phyloP scores from a whole-genome alignment of 2,329 filamentous ascomycete genomes.

The Botrytis deweyae region DNA sequence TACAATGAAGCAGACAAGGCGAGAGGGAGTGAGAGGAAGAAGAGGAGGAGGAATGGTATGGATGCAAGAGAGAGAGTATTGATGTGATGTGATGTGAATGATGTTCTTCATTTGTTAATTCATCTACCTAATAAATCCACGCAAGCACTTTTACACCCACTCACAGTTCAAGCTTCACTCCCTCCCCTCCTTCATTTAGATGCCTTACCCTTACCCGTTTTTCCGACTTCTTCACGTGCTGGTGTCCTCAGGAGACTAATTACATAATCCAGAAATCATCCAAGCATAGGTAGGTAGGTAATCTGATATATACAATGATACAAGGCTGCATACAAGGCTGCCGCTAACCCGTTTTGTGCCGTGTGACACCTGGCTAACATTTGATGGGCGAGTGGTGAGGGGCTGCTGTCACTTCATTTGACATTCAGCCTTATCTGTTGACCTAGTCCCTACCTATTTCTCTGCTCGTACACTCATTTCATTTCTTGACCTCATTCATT shows the following conservation, averaged over 20 bases:
- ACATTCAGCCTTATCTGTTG: slow-evolving; percentile 1
- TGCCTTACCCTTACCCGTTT: not conserved
- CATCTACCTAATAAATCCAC: not conserved
- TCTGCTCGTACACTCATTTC: not conserved
- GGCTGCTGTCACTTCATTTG: not conserved
- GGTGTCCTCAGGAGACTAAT: not conserved
- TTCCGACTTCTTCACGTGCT: too few species aligned
- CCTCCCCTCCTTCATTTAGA: not conserved
- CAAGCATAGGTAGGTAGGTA: too few species aligned
- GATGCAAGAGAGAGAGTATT: not conserved
- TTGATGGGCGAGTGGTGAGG: not conserved
- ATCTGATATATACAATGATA: not conserved
- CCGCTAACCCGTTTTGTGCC: not conserved
- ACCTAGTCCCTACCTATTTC: not conserved
- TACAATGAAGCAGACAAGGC: not conserved
- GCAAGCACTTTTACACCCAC: not conserved
- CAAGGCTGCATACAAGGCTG: not conserved
- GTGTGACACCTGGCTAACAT: not conserved
- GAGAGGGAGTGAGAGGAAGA: not conserved
- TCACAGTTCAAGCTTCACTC: not conserved
- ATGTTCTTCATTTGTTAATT: not conserved
- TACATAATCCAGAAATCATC: not conserved
- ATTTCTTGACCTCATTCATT: not conserved
- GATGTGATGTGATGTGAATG: not conserved
- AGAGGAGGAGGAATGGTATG: too few species aligned